These are phyloP conservation scores for Yamagishiella unicocca DNA, from an alignment of 139 green algal genomes.

Conservation along the genomic window DNA sequence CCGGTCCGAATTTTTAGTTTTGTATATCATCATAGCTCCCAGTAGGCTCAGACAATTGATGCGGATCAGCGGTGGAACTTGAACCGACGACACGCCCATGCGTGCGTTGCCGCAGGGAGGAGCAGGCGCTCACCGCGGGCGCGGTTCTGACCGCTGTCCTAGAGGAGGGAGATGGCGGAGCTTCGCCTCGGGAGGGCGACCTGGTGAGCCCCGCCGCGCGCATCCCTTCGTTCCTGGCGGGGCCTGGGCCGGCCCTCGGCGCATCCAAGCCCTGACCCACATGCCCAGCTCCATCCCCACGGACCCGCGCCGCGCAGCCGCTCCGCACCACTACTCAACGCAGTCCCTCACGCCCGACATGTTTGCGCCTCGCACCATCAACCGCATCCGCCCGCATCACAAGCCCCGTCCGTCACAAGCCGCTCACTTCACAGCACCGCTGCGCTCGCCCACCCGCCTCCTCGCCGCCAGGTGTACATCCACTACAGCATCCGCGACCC, in stretches of 20 bases:
- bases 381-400: too few species aligned
- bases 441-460: not conserved
- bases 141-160: constrained; percentile 65
- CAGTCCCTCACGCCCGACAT: too few species aligned
- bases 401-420: too few species aligned
- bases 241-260: not conserved
- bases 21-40: too few species aligned
- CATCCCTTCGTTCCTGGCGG: too few species aligned
- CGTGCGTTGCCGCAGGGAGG: constrained; percentile 64
- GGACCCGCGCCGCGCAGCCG: too few species aligned
- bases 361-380: too few species aligned
- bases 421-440: not conserved
- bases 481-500: constrained; percentile 59
- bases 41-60: too few species aligned
- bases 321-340: too few species aligned
- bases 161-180: constrained; percentile 56
- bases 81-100: constrained; percentile 5
- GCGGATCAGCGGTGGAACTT: not conserved
- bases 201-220: constrained; percentile 52
- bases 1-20: too few species aligned
- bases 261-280: not conserved
- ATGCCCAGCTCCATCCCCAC: too few species aligned
- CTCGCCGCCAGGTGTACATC: constrained; percentile 62
- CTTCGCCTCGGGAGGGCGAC: constrained; percentile 55
- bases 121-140: constrained; percentile 69